A percentile compares a stretch with the other conserved stretches of the same genome.
phyloP scores from a whole-genome alignment of 768 basidiomycete genomes.

The Tulasnella sp. region DNA sequence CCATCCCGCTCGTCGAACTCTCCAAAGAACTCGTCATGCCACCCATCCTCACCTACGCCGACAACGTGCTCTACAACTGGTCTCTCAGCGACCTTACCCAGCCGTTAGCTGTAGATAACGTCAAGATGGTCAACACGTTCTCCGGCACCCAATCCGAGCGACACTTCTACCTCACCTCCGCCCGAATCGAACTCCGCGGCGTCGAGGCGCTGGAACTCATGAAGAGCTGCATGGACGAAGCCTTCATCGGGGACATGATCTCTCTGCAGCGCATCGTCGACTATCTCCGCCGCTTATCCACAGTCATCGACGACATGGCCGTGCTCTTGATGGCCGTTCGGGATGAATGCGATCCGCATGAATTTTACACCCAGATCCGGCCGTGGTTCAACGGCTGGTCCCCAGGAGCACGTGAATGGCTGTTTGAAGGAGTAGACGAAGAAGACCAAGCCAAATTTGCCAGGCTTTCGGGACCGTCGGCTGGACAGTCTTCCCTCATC shows the following conservation, averaged over 20 bases:
- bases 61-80: conserved; percentile 84
- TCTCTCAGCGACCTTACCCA: conserved; percentile 27
- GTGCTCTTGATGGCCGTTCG: conserved; percentile 59
- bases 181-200: conserved; percentile 80
- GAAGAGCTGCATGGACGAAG: conserved; percentile 80
- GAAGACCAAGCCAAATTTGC: conserved; percentile 42
- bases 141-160: conserved; percentile 75
- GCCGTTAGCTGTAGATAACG: conserved; percentile 41
- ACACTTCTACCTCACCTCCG: conserved; percentile 83
- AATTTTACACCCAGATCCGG: conserved; percentile 84
- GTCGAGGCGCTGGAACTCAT: conserved; percentile 82
- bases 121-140: conserved; percentile 52
- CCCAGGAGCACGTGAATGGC: conserved; percentile 38
- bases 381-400: conserved; percentile 92
- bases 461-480: conserved; percentile 77
- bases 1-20: conserved; percentile 70
- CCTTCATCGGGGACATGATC: conserved; percentile 69
- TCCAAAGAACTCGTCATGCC: conserved; percentile 71
- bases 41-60: conserved; percentile 85
- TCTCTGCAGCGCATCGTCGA: conserved; percentile 61
- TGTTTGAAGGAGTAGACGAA: conserved; percentile 71
- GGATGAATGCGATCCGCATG: conserved; percentile 64
- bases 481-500: conserved; percentile 91
- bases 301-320: conserved; percentile 61
- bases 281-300: conserved; percentile 61